These are phyloP conservation scores for Tylopilus sp. DNA, from an alignment of 768 basidiomycete genomes.

Conservation along the genomic window DNA sequence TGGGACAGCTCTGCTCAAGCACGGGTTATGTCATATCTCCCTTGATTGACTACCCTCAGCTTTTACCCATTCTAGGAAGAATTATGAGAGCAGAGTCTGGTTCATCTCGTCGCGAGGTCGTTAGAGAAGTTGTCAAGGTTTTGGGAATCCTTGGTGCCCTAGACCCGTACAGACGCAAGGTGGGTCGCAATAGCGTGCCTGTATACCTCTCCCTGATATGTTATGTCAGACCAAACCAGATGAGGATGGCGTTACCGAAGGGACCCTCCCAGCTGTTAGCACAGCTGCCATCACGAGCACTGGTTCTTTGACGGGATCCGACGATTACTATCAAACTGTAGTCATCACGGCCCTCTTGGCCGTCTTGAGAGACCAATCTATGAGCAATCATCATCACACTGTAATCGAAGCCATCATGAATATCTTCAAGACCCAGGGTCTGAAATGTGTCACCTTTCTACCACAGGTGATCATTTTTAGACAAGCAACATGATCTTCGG, in stretches of 20 bases:
- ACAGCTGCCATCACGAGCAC: constrained; percentile 68
- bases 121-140: constrained; percentile 92
- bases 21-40: constrained; percentile 94
- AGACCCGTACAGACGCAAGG: constrained; percentile 94
- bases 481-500: constrained; percentile 1
- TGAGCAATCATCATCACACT: constrained; percentile 83
- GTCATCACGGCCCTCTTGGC: constrained; percentile 85
- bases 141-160: constrained; percentile 94
- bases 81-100: constrained; percentile 81
- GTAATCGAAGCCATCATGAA: constrained; percentile 98
- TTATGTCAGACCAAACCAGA: constrained; percentile 49
- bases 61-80: constrained; percentile 80
- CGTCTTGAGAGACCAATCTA: constrained; percentile 84
- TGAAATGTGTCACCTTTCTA: constrained; percentile 93
- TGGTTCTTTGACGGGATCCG: constrained; percentile 61
- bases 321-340: constrained; percentile 97
- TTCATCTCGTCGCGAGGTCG: constrained; percentile 79
- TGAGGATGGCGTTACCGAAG: constrained; percentile 62
- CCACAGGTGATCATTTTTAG: constrained; percentile 61
- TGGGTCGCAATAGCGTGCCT: constrained; percentile 29
- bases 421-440: constrained; percentile 96
- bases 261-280: constrained; percentile 55
- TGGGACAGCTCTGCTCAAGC: constrained; percentile 94
- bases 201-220: constrained; percentile 5
- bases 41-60: constrained; percentile 84